Evolutionary conservation across 495 filamentous ascomycete species (phyloP).

Genomic region (Podospora sp.): DNA sequence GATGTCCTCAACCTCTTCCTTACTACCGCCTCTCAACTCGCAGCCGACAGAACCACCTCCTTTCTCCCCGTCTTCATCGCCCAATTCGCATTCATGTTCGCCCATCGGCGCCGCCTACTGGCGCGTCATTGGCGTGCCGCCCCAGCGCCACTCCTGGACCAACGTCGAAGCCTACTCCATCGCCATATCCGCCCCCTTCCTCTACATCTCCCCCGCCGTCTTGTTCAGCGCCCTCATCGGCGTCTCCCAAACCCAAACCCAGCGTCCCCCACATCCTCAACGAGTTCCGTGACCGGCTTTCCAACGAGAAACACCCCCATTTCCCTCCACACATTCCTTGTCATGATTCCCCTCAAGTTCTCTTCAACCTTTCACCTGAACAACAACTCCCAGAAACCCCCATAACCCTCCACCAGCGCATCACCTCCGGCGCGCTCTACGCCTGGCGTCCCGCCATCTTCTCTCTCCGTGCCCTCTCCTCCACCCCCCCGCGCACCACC

Average conservation of each 20-base stretch:
- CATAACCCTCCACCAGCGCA: constrained; percentile 7
- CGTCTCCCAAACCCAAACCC: constrained; percentile 21
- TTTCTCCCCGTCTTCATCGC: constrained; percentile 24
- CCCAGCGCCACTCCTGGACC: constrained; percentile 17
- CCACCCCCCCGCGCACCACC: constrained; percentile 9
- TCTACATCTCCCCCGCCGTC: constrained; percentile 18
- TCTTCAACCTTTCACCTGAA: background rate
- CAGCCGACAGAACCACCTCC: constrained; percentile 21
- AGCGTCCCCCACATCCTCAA: constrained; percentile 19
- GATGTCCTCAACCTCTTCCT: constrained; percentile 4
- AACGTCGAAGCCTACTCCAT: constrained; percentile 28
- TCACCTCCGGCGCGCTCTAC: constrained; percentile 19
- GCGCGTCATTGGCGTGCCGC: constrained; percentile 15
- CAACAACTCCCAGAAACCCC: background rate
- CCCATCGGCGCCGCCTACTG: constrained; percentile 25
- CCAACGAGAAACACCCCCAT: too few relatives aligned
- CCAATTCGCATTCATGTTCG: constrained; percentile 15
- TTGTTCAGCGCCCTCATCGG: constrained; percentile 24
- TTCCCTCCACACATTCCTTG: too few relatives aligned
- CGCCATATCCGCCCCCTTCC: constrained; percentile 26
- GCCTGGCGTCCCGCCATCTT: constrained; percentile 17
- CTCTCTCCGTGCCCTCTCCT: background rate
- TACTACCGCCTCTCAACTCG: constrained; percentile 11
- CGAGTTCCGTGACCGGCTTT: background rate
- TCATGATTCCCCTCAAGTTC: too few relatives aligned